phyloP scores from a whole-genome alignment of 257 asterid species.

The Schizonepeta tenuifolia region DNA sequence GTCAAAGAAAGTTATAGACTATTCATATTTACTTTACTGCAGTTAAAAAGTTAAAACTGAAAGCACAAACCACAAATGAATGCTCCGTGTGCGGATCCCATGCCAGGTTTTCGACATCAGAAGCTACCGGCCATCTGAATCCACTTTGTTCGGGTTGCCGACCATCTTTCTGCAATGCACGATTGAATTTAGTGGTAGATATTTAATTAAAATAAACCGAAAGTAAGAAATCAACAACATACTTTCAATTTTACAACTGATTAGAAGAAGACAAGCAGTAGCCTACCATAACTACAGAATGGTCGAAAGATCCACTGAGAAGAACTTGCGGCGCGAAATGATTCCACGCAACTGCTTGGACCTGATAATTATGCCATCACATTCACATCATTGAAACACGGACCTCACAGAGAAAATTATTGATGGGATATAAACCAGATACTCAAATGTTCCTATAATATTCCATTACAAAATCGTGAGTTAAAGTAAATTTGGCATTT shows the following conservation, averaged over 20 bases:
- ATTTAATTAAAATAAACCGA: constrained; percentile 7
- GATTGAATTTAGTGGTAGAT: constrained; percentile 7
- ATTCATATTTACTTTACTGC: neutral
- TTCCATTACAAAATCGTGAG: constrained; percentile 7
- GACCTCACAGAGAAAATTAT: neutral
- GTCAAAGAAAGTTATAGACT: neutral
- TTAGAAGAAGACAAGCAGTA: neutral
- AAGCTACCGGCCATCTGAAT: constrained; percentile 63
- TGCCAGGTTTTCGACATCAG: constrained; percentile 87
- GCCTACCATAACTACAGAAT: constrained; percentile 67
- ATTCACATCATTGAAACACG: constrained; percentile 24
- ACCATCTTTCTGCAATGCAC: constrained; percentile 70
- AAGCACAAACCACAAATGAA: constrained; percentile 83
- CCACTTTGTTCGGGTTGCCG: constrained; percentile 51
- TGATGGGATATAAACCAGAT: neutral
- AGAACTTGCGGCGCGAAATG: constrained; percentile 71
- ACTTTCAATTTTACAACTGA: neutral
- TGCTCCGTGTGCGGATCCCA: constrained; percentile 94
- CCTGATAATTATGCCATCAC: constrained; percentile 47
- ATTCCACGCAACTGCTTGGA: constrained; percentile 95
- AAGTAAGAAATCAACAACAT: constrained; percentile 7
- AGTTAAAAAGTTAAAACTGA: constrained; percentile 12
- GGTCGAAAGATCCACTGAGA: constrained; percentile 93
- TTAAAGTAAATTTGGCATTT: constrained; percentile 8
- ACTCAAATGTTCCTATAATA: neutral